Evolutionary conservation across 1,284 basidiomycete species (phyloP).

Genomic region (Cutaneotrichosporon mucoides): DNA sequence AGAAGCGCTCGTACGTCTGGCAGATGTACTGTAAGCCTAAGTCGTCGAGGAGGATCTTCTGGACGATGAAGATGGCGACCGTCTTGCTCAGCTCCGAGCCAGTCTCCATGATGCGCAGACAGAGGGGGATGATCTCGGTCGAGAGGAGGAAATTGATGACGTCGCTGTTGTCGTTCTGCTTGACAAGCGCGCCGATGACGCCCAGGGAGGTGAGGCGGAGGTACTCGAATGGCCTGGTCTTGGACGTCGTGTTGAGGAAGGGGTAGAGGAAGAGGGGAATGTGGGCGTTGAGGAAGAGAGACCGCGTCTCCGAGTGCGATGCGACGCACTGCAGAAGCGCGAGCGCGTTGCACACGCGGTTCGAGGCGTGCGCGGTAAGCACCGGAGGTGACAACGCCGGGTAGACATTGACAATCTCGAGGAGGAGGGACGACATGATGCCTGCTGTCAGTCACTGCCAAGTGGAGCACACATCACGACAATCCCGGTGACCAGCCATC

Average conservation of each 20-base stretch:
- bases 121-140: slow-evolving; percentile 99
- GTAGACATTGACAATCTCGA: slow-evolving; percentile 98
- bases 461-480: not conserved
- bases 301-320: slow-evolving; percentile 87
- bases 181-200: slow-evolving; percentile 97
- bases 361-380: slow-evolving; percentile 96
- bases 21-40: slow-evolving; percentile 98
- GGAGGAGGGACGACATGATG: slow-evolving; percentile 96
- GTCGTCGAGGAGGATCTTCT: slow-evolving; percentile 98
- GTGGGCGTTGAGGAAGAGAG: slow-evolving; percentile 90
- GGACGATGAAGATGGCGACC: slow-evolving; percentile 99
- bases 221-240: slow-evolving; percentile 98
- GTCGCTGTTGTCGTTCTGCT: slow-evolving; percentile 99
- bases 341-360: slow-evolving; percentile 97
- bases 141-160: slow-evolving; percentile 99
- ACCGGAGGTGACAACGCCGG: slow-evolving; percentile 92
- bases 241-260: slow-evolving; percentile 98
- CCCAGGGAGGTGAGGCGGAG: slow-evolving; percentile 94
- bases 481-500: not conserved
- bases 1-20: slow-evolving; percentile 98
- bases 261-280: slow-evolving; percentile 99
- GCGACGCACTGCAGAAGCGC: slow-evolving; percentile 97
- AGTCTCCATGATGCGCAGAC: slow-evolving; percentile 99
- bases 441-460: slow-evolving; percentile 54
- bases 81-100: slow-evolving; percentile 99